phyloP scores from a whole-genome alignment of 192 early-diverging fungal species.

The Anaeromyces robustus region DNA sequence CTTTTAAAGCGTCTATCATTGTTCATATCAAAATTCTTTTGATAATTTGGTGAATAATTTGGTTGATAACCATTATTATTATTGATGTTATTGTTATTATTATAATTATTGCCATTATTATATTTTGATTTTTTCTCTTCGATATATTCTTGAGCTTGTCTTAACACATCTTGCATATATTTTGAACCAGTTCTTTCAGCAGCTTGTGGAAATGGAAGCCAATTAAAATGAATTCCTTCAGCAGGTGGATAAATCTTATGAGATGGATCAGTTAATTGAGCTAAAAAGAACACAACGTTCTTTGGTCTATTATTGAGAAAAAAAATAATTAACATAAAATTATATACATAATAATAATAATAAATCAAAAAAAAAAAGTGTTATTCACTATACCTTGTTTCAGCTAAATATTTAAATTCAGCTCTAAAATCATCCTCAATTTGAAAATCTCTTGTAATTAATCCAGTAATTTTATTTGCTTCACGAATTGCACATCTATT shows the following conservation, averaged over 20 bases:
- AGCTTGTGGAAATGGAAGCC: conserved; percentile 51
- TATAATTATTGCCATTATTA: neutral
- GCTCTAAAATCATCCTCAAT: conserved; percentile 56
- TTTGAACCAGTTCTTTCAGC: conserved; percentile 50
- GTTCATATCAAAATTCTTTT: neutral
- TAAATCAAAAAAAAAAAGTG: no score
- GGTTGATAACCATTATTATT: neutral
- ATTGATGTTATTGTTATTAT: neutral
- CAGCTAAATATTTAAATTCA: conserved; percentile 15
- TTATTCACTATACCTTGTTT: conserved; percentile 48
- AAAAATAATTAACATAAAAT: no score
- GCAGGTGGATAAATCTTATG: conserved; percentile 39
- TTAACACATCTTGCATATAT: conserved; percentile 71
- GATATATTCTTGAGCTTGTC: conserved; percentile 46
- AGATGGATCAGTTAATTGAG: conserved; percentile 40
- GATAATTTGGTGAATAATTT: neutral
- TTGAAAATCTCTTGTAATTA: conserved; percentile 49
- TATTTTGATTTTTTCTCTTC: conserved; percentile 25
- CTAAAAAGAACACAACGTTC: conserved; percentile 62
- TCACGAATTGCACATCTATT: conserved; percentile 63
- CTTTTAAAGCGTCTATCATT: neutral
- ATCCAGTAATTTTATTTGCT: conserved; percentile 53
- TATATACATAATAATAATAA: no score
- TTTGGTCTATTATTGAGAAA: conserved; percentile 54
- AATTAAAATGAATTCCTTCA: conserved; percentile 53